Conservation (phyloP, 768 basidiomycete species). For the Coprinopsis cinerea region DNA sequence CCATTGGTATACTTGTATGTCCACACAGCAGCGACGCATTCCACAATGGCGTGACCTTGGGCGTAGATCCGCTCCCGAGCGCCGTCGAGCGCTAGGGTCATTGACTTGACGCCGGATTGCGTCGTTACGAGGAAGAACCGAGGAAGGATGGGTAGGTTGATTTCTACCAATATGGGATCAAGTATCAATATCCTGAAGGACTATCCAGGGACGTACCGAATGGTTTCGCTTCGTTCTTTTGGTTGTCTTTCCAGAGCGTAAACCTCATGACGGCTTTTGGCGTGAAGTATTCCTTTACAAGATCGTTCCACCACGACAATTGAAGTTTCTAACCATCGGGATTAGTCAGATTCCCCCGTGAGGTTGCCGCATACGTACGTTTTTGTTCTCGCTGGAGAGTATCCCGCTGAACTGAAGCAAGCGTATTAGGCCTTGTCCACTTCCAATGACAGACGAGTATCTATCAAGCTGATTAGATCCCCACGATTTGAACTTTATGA, state of each 20-base stretch:
- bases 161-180: constrained; percentile 43
- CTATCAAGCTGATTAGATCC: too few relatives aligned
- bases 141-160: constrained; percentile 72
- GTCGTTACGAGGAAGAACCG: constrained; percentile 83
- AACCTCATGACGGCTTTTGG: constrained; percentile 69
- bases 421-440: constrained; percentile 59
- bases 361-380: constrained; percentile 27
- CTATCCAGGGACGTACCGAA: constrained; percentile 53
- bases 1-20: constrained; percentile 78
- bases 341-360: too few relatives aligned
- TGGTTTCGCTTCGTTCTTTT: constrained; percentile 71
- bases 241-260: constrained; percentile 85
- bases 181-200: not conserved
- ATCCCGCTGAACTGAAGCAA: constrained; percentile 67
- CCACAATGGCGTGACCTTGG: constrained; percentile 51
- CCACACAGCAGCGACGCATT: constrained; percentile 73
- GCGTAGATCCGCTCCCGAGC: constrained; percentile 56
- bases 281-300: constrained; percentile 68
- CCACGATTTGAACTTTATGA: too few relatives aligned
- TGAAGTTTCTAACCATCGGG: constrained; percentile 69
- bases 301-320: constrained; percentile 58
- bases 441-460: constrained; percentile 20
- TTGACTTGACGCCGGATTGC: constrained; percentile 79
- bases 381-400: constrained; percentile 48
- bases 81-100: constrained; percentile 74